Base-by-base conservation (phyloP, 2,329 filamentous ascomycete species). In the Colletotrichum nymphaeae region DNA sequence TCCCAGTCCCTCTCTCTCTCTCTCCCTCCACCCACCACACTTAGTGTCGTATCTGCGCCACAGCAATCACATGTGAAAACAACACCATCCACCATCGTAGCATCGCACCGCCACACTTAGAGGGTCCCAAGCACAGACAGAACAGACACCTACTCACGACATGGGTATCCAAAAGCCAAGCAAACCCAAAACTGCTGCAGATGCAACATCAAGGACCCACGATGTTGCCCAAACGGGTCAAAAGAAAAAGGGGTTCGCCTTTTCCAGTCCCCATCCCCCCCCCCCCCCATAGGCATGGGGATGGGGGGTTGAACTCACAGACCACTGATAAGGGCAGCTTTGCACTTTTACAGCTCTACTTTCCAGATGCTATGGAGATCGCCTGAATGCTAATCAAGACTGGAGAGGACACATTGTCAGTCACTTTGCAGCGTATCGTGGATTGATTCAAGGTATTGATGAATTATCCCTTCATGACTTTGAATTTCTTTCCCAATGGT, bases 401-500 rank as follows among this genome's bases (percentile, higher is more conserved):
- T 1, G 19, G 19, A 49, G 37, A 49, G 42, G 42, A 49, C 42
- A 49, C 19, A 19, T 49, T 8, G 16, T 2, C 42, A 49, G 7
- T 49, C 42, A 9, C 42, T 49, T 49, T 49, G 42, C 42, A 49
- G 19, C 42, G 42, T n/a, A 19, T n/a, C 6, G 19, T 49, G 16
- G 8, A 16, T 9, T n/a, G 4, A 6, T n/a, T n/a, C 19, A 49
- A n/a, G 7, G 42, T 49, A 7, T 49, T 49, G 42, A n/a, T n/a
- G n/a, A 7, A 49, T 49, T 49, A 69, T 60, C 59, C 59, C 59
- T 37, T 32, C 12, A n/a, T 49, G 19, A 26, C 49, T 35, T 49
- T 28, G 42, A 46, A 52, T 35, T 24, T 19, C 19, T 30, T 30
- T 69, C 19, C 69, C 69, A 72, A 58, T 69, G 24, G 65, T 69